A percentile compares a stretch with the other conserved stretches of the same genome.
Evolutionary conservation across 83 land plant species (phyloP).

Genomic region (Diphasiastrum complanatum): DNA sequence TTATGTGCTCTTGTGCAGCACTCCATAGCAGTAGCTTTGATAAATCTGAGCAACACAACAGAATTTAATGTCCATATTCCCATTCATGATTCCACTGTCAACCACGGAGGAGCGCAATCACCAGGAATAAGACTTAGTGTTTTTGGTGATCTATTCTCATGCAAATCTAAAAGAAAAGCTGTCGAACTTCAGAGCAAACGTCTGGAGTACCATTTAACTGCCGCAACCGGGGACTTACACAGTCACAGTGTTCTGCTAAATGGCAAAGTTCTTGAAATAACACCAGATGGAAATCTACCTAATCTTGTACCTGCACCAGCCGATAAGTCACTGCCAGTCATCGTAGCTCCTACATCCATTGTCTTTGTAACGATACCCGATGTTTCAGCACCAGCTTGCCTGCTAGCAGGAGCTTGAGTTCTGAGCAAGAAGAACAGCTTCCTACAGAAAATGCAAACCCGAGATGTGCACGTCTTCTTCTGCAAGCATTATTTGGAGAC

Average conservation of each 20-base stretch:
- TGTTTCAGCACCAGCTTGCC: conserved; percentile 33
- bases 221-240: neutral
- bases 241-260: conserved; percentile 7
- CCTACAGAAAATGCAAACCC: no score
- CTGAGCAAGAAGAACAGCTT: no score
- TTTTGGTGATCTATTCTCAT: neutral
- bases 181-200: neutral
- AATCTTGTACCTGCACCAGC: neutral
- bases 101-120: neutral
- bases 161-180: no score
- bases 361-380: conserved; percentile 6
- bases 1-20: no score
- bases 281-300: neutral
- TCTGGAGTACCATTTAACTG: conserved; percentile 6
- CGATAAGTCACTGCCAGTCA: neutral
- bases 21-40: no score
- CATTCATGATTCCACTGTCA: no score
- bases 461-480: no score
- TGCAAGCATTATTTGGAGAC: no score
- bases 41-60: no score
- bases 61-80: no score
- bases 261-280: neutral
- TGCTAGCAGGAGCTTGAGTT: no score
- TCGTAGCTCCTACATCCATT: neutral
- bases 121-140: neutral